Evolutionary conservation across 192 early-diverging fungal genomes (phyloP), one percentile per base, ranked within the genome.

Genomic region (Backusella westeae): DNA sequence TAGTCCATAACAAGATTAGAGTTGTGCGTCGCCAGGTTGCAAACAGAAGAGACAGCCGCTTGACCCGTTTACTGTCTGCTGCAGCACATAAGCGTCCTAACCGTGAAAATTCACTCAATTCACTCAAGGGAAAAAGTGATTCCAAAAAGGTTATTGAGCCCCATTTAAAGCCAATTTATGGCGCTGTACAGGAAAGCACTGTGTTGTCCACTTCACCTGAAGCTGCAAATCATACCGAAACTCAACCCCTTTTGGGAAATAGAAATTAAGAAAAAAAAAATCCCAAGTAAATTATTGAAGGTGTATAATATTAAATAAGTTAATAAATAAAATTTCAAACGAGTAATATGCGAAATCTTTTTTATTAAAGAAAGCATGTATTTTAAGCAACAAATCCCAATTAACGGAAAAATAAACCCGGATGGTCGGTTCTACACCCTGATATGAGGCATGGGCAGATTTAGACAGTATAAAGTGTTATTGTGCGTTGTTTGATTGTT

Each of bases 1-100:
- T 52, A 85, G 83, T 87, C 29, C 87, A 83, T 46, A 87, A 87
- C 73, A 89, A 89, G 78, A 89, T 89, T 67, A 82, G 84, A 12
- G 88, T 89, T n/a, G 83, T 89, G 19, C 83, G 88, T 34, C 82
- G 84, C 67, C 84, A 84, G 46, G 34, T 81, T 1, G 36, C 66
- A 26, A 36, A 39, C 14, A 74, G 71, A 49, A 69, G 71, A 26
- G 71, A 75, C 12, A 80, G 70, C 17, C 75, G 75, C 2, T 49
- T 80, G 21, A 65, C 69, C n/a, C 78, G 73, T 1, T 66, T 79
- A 10, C 71, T 79, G 56, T 65, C 73, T 29, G 41, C 72, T 38
- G 56, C 56, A 12, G 56, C 56, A 14, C 78, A 75, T 63, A 73
- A 74, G 49, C 39, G 72, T 53, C 74, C 72, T 10, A 4, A 17